Conservation (phyloP, 177 flowering plant species). For the Vitis hybrid region DNA sequence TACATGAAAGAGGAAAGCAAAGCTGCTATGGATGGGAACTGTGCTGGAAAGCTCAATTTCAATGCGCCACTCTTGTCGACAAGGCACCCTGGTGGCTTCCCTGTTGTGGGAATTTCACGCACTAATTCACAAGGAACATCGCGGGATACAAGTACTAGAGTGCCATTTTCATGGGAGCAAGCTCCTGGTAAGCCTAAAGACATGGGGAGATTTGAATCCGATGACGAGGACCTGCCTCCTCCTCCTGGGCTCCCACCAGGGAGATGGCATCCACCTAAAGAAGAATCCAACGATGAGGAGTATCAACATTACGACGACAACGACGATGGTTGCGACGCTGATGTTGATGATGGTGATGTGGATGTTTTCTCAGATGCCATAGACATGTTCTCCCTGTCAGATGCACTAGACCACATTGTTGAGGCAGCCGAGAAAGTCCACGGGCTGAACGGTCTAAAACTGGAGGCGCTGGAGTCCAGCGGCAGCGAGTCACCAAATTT, state of each 20-base stretch:
- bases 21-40: conserved; percentile 11
- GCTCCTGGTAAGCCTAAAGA: conserved; percentile 62
- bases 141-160: conserved; percentile 24
- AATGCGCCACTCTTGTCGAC: conserved; percentile 52
- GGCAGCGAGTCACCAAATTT: conserved; percentile 36
- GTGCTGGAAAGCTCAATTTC: conserved; percentile 39
- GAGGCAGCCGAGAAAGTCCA: conserved; percentile 17
- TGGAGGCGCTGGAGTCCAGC: conserved; percentile 15
- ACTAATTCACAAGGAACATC: background rate
- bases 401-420: conserved; percentile 36
- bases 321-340: conserved; percentile 9
- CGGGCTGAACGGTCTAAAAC: conserved; percentile 18
- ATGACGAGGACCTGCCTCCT: conserved; percentile 9
- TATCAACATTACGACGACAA: background rate
- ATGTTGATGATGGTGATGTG: conserved; percentile 15
- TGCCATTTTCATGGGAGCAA: conserved; percentile 72
- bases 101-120: background rate
- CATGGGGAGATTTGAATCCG: background rate
- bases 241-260: conserved; percentile 51
- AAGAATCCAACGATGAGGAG: background rate
- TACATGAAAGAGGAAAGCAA: conserved; percentile 7
- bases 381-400: conserved; percentile 54
- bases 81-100: conserved; percentile 17
- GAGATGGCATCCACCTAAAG: conserved; percentile 23
- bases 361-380: conserved; percentile 40